Percentiles rank a stretch among this genome's conserved stretches.
Conservation (phyloP, 108 stramenopile genomes). For the Stephanodiscus minutulus region DNA sequence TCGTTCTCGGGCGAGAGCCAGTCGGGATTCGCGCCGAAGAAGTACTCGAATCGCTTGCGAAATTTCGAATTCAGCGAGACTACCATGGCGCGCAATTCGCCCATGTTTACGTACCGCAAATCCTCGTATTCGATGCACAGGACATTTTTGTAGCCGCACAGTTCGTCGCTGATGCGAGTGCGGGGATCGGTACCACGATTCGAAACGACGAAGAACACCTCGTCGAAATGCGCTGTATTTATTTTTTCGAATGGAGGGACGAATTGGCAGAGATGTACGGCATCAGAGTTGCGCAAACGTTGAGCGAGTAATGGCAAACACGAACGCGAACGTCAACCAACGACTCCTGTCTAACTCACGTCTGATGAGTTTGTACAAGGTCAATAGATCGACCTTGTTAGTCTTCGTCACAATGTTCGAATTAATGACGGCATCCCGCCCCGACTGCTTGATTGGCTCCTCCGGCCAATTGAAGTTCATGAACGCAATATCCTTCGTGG, state of each 20-base stretch:
- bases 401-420: slow-evolving; percentile 35
- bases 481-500: slow-evolving; percentile 20
- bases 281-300: background rate
- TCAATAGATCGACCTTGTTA: slow-evolving; percentile 29
- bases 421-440: slow-evolving; percentile 19
- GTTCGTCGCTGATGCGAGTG: slow-evolving; percentile 1
- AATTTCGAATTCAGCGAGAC: slow-evolving; percentile 20
- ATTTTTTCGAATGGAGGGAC: background rate
- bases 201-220: slow-evolving; percentile 42
- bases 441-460: slow-evolving; percentile 21
- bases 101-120: slow-evolving; percentile 22
- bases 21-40: slow-evolving; percentile 19
- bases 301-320: background rate
- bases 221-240: slow-evolving; percentile 39
- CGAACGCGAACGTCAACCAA: background rate
- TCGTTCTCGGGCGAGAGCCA: slow-evolving; percentile 12
- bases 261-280: background rate
- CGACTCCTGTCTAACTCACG: background rate
- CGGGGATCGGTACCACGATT: background rate
- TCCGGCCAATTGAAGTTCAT: slow-evolving; percentile 34
- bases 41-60: slow-evolving; percentile 30
- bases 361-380: slow-evolving; percentile 29
- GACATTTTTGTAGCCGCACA: slow-evolving; percentile 46
- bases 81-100: slow-evolving; percentile 33
- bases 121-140: slow-evolving; percentile 45